Conservation (phyloP, 1,284 basidiomycete genomes). For the Hemileia vastatrix region DNA sequence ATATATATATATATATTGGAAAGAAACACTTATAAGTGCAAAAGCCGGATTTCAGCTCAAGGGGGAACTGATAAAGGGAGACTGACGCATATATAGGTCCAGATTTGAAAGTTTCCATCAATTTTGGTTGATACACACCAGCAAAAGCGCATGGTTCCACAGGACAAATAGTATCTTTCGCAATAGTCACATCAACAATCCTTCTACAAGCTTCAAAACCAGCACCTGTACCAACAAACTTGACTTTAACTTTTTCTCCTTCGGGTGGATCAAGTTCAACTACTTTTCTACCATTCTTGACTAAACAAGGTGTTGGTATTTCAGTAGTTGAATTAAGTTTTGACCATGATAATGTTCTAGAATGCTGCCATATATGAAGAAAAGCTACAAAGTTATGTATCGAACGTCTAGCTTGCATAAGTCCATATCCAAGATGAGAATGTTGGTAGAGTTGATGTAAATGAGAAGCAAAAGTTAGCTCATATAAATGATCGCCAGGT, state of each 20-base stretch:
- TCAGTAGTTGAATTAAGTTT: slow-evolving; percentile 42
- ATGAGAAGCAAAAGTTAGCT: slow-evolving; percentile 63
- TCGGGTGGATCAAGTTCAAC: slow-evolving; percentile 62
- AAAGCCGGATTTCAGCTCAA: not conserved
- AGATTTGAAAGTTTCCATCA: slow-evolving; percentile 68
- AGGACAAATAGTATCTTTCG: slow-evolving; percentile 87
- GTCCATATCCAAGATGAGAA: slow-evolving; percentile 89
- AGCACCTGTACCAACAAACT: slow-evolving; percentile 72
- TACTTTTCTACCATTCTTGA: slow-evolving; percentile 55
- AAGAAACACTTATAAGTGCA: slow-evolving; percentile 34
- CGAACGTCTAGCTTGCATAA: slow-evolving; percentile 77
- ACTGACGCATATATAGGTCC: slow-evolving; percentile 44
- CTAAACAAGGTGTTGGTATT: slow-evolving; percentile 72
- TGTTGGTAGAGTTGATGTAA: slow-evolving; percentile 77
- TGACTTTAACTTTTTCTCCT: slow-evolving; percentile 55
- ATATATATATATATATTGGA: too few relatives aligned
- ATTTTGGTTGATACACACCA: slow-evolving; percentile 93
- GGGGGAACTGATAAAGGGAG: not conserved
- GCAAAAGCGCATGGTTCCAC: slow-evolving; percentile 90
- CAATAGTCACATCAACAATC: slow-evolving; percentile 80
- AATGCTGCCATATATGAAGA: slow-evolving; percentile 53
- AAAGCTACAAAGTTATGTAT: slow-evolving; percentile 86
- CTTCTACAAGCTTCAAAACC: slow-evolving; percentile 76
- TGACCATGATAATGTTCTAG: slow-evolving; percentile 44
- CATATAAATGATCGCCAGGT: slow-evolving; percentile 89